phyloP scores from a whole-genome alignment of 768 basidiomycete species.

The Trametes cubensis region DNA sequence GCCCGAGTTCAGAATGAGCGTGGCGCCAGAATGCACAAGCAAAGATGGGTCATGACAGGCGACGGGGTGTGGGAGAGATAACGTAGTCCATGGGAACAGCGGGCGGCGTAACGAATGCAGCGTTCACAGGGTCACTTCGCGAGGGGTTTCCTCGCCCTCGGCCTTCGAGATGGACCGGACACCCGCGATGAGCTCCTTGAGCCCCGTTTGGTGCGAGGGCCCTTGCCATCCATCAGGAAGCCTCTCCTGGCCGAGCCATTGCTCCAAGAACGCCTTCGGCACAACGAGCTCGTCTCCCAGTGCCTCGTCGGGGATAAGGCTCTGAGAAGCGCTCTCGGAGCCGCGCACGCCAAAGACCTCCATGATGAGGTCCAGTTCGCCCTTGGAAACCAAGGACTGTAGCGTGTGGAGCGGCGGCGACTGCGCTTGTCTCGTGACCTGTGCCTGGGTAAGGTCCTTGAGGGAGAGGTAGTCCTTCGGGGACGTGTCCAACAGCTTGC shows the following conservation, averaged over 20 bases:
- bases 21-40: no score
- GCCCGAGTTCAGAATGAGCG: no score
- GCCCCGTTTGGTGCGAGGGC: slow-evolving; percentile 21
- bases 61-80: no score
- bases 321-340: slow-evolving; percentile 9
- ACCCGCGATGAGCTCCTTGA: slow-evolving; percentile 11
- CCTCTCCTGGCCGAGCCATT: slow-evolving; percentile 28
- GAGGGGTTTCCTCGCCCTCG: slow-evolving; percentile 8
- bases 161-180: slow-evolving; percentile 16
- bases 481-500: slow-evolving; percentile 38
- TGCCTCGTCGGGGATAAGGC: slow-evolving; percentile 20
- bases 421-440: slow-evolving; percentile 46
- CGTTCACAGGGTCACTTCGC: neutral
- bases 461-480: slow-evolving; percentile 40
- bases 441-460: slow-evolving; percentile 51
- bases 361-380: slow-evolving; percentile 55
- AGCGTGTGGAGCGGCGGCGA: slow-evolving; percentile 40
- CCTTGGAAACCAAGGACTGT: slow-evolving; percentile 58
- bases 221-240: slow-evolving; percentile 29
- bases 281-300: slow-evolving; percentile 22
- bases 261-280: slow-evolving; percentile 23
- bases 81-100: neutral
- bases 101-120: neutral
- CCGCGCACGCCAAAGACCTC: slow-evolving; percentile 30
- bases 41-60: no score